A percentile compares a stretch with the other conserved stretches of the same genome.
Conservation (phyloP, 305 asterid species). For the Ilex paraguariensis region DNA sequence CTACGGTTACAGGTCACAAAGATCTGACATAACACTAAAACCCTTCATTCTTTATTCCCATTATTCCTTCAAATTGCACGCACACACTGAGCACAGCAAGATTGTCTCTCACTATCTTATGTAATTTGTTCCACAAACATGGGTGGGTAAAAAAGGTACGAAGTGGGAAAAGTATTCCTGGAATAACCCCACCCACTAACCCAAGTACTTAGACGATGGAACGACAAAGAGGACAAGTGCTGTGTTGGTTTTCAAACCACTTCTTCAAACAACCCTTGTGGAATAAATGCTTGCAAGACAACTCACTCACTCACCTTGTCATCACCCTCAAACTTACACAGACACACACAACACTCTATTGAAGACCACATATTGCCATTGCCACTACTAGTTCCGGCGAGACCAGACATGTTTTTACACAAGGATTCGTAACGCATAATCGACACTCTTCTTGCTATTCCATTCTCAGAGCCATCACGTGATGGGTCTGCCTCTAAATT, state of each 20-base stretch:
- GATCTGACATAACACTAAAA: too few relatives aligned
- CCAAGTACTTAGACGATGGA: conserved; percentile 14
- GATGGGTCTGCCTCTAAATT: conserved; percentile 12
- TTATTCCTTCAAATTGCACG: too few relatives aligned
- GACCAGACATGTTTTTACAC: conserved; percentile 16
- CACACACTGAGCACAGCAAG: too few relatives aligned
- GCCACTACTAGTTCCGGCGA: neutral
- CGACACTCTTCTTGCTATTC: conserved; percentile 34
- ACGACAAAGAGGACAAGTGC: conserved; percentile 63
- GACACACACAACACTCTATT: conserved; percentile 49
- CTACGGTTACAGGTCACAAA: too few relatives aligned
- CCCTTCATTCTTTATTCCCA: too few relatives aligned
- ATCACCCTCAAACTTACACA: conserved; percentile 36
- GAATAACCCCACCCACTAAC: neutral
- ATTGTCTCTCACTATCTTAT: too few relatives aligned
- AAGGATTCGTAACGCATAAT: conserved; percentile 29
- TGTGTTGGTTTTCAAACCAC: conserved; percentile 47
- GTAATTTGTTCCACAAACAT: too few relatives aligned
- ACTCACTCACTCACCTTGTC: conserved; percentile 57
- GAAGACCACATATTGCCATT: conserved; percentile 8
- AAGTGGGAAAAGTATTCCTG: neutral
- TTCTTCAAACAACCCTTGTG: conserved; percentile 52
- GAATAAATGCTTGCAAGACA: conserved; percentile 65
- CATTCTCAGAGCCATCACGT: neutral
- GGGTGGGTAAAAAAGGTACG: neutral